Conservation (phyloP, 805 yeast genomes). For the Cyberlindnera mycetangii region DNA sequence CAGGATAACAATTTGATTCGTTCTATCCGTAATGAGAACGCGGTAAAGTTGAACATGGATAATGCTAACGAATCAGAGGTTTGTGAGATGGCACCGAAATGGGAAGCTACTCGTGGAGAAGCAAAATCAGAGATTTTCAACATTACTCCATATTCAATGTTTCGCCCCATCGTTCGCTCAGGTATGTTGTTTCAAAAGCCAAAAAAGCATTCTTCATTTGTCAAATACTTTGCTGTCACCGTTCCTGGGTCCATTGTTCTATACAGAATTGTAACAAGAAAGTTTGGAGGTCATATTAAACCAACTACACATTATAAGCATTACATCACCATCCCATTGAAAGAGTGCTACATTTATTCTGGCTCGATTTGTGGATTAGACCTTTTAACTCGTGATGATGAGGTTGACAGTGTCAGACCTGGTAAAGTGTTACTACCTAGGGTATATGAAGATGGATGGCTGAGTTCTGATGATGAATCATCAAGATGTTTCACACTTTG, state of each 20-base stretch:
- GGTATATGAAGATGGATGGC: constrained; percentile 80
- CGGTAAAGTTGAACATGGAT: constrained; percentile 43
- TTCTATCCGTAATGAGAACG: constrained; percentile 41
- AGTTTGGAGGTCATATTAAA: constrained; percentile 42
- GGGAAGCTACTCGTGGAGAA: constrained; percentile 51
- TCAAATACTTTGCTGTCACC: constrained; percentile 56
- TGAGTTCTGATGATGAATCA: constrained; percentile 72
- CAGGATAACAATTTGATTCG: constrained; percentile 35
- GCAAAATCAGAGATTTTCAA: constrained; percentile 55
- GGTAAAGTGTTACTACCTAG: constrained; percentile 65
- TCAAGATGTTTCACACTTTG: constrained; percentile 79
- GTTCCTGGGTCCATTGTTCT: constrained; percentile 68
- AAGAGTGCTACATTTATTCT: constrained; percentile 72
- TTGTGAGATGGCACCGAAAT: constrained; percentile 42
- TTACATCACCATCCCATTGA: constrained; percentile 57
- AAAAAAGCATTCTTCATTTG: constrained; percentile 65
- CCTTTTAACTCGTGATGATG: constrained; percentile 44
- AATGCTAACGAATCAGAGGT: constrained; percentile 57
- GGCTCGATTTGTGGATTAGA: constrained; percentile 61
- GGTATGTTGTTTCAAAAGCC: constrained; percentile 72
- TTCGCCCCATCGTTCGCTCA: constrained; percentile 55
- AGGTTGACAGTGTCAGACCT: constrained; percentile 44
- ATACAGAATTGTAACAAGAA: constrained; percentile 49
- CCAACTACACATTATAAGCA: constrained; percentile 50
- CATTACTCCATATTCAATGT: constrained; percentile 55